Evolutionary conservation across 768 basidiomycete species (phyloP), one percentile per base, ranked within the genome.

Genomic region (Naganishia vishniacii): DNA sequence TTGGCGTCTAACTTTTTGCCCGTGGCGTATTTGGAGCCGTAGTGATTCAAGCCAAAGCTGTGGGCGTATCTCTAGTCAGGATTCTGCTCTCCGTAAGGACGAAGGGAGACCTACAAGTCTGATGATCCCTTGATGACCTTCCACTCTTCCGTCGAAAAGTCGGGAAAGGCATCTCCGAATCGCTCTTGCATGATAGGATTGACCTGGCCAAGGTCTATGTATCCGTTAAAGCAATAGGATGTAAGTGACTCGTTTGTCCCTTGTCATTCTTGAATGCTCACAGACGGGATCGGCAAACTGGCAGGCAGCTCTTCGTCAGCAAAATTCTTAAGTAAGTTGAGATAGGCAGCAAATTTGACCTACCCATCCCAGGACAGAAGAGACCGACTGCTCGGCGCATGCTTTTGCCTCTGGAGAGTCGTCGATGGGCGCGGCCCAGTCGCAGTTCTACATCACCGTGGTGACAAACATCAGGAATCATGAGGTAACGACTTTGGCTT

Each of bases 361-460:
- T 29, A 73, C 72, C 72, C 73, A 75, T 41, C 87, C 86, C 67
- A 88, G 85, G 13, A 84, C 84, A 46, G 85, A 82, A 71, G 88
- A 87, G 40, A 88, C 79, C 49, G 86, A 84, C 70, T 85, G 83
- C 72, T 88, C 86, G 7, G 86, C 86, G 13, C 86, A 85, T 66
- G 80, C 83, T 70, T 86, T 75, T 69, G 88, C 87, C 88, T 68
- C 47, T 12, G 37, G 23, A 29, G 37, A 51, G 7, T 48, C 49
- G n/a, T 66, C 62, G 25, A 42, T 49, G 3, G 34, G 40, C 3
- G 34, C 41, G 7, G 16, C 45, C 62, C 62, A 69, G 40, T 58
- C 42, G 25, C 62, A 60, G 58, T 62, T 58, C 51, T 88, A 79
- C 0, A 46, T 8, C 3, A 13, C n/a, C n/a, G n/a, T 25, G 31